phyloP scores from a whole-genome alignment of 345 rosid species.

The Lepidium sativum region DNA sequence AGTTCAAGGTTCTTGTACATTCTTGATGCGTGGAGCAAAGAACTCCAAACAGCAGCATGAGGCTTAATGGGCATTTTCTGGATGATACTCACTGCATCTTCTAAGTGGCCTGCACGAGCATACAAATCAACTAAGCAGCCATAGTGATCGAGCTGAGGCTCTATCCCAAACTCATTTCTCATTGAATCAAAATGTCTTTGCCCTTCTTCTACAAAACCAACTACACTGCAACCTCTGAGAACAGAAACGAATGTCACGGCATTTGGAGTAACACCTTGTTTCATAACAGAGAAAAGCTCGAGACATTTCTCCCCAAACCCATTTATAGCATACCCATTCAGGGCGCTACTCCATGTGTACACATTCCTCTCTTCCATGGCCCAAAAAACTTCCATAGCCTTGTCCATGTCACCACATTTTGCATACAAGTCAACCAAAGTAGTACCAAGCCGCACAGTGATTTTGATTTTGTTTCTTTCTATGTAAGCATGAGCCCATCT shows the following conservation, averaged over 20 bases:
- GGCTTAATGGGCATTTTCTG: conserved; percentile 48
- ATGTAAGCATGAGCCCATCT: conserved; percentile 60
- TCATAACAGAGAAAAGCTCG: conserved; percentile 45
- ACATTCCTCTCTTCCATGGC: conserved; percentile 48
- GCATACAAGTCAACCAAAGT: conserved; percentile 56
- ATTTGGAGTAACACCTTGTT: conserved; percentile 40
- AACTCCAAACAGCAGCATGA: conserved; percentile 60
- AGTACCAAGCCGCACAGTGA: conserved; percentile 46
- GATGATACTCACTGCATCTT: conserved; percentile 40
- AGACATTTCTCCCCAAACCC: conserved; percentile 43
- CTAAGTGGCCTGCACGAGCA: conserved; percentile 45
- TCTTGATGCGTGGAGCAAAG: conserved; percentile 56
- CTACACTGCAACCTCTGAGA: conserved; percentile 48
- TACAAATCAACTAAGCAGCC: conserved; percentile 69
- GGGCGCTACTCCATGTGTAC: conserved; percentile 51
- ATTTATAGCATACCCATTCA: conserved; percentile 56
- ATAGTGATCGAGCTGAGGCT: conserved; percentile 54
- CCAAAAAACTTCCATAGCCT: conserved; percentile 50
- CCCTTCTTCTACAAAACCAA: conserved; percentile 54
- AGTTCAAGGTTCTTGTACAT: conserved; percentile 45
- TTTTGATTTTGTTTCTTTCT: conserved; percentile 37
- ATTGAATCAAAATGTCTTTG: conserved; percentile 37
- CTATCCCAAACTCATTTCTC: conserved; percentile 40
- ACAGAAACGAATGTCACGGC: conserved; percentile 45
- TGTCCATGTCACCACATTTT: conserved; percentile 47